These are phyloP conservation scores for Parascedosporium putredinis DNA, from an alignment of 2,329 filamentous ascomycete species.

Conservation along the genomic window DNA sequence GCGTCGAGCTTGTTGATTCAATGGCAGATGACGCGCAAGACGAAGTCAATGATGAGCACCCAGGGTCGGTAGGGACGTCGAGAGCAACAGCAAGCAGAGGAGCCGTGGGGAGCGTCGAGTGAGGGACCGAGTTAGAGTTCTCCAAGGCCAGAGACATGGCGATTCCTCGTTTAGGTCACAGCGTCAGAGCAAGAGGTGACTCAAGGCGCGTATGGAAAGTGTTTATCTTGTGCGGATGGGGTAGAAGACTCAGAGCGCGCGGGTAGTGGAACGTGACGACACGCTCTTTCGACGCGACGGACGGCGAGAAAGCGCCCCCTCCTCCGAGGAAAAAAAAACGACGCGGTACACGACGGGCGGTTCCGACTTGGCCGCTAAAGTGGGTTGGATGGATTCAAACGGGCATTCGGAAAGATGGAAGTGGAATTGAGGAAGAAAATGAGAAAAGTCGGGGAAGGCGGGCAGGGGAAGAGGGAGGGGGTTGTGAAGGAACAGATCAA, in stretches of 20 bases:
- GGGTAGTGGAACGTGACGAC: neutral
- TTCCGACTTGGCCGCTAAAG: neutral
- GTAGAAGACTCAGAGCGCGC: neutral
- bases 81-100: neutral
- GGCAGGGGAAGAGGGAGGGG: too few species aligned
- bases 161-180: neutral
- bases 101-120: neutral
- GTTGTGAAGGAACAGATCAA: too few species aligned
- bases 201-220: neutral
- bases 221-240: neutral
- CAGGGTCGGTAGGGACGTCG: constrained; percentile 1
- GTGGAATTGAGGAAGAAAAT: constrained; percentile 1
- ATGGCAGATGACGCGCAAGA: constrained; percentile 4
- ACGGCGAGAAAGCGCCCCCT: neutral
- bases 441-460: neutral
- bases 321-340: too few species aligned
- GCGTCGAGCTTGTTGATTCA: constrained; percentile 7
- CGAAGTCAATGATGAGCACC: neutral
- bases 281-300: constrained; percentile 3
- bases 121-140: neutral
- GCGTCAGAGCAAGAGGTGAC: neutral
- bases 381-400: neutral
- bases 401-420: neutral
- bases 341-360: neutral
- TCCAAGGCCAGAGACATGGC: constrained; percentile 5